Evolutionary conservation across 495 filamentous ascomycete genomes (phyloP), one percentile per base, ranked within the genome.

Genomic region (Neurospora tetrasperma): DNA sequence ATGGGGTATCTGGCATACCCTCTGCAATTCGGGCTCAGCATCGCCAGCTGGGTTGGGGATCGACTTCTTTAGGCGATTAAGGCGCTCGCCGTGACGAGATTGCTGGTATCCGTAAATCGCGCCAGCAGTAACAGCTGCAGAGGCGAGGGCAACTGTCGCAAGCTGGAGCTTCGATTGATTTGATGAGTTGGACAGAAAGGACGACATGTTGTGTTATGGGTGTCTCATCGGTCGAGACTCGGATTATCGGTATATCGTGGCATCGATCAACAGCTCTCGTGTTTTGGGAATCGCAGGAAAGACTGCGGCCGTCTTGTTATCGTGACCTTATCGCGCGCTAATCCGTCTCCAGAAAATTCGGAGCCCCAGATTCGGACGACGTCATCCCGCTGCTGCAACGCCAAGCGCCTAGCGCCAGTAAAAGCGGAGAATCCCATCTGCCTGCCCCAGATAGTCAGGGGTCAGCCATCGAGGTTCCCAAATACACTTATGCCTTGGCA

Each of bases 21-120:
- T 81, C 76, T 81, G 82, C 59, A 79, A 71, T 35, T 74, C 75
- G 69, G 75, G 78, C 43, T 70, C 76, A 69, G 72, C 72, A 43
- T 78, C 78, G 43, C 86, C 82, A 62, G 54, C 54, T 48, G 85
- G 80, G 27, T 88, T 79, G 5, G 92, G 91, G 73, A 95, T 95
- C 0, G 90, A 92, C 73, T 85, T 86, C 76, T 96, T 96, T 62
- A 96, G 82, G 48, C 89, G 84, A 69, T 88, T 83, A 7, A 94
- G 82, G 39, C 88, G 88, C 74, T 89, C 87, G 76, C 86, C 86
- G 48, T 90, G 81, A 69, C 84, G 85, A 44, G 91, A 84, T 71
- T 86, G 85, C 77, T 96, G 93, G 75, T 90, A 92, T 59, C 90
- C 89, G 70, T 93, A 83, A 44, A 97, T 90, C 12, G 89, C 85